Base-by-base conservation (phyloP, 2,329 filamentous ascomycete species). In the Lithohypha guttulata region DNA sequence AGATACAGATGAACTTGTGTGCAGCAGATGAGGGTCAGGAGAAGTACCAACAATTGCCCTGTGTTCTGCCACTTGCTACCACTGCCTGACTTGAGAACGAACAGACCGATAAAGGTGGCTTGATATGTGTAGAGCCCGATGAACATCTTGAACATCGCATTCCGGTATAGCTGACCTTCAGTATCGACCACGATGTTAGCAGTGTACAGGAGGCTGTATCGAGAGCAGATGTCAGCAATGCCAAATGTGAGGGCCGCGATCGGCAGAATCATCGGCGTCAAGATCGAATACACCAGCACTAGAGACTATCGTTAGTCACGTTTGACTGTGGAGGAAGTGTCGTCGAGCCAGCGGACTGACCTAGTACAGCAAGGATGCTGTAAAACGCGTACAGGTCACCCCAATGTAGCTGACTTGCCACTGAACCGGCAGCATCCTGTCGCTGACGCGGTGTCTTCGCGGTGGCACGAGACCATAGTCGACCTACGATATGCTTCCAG, bases 211-310 rank as follows among this genome's bases (percentile, higher is more conserved):
- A 39, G 37, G 18, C 14, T 18, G 22, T 39, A 39, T 32, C 26
- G 37, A 30, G 23, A 39, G 37, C 37, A 31, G n/a, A 39, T n/a
- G 29, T 31, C 14, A 6, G 21, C 18, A 13, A 32, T 15, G 11
- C 37, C 37, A 21, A 39, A 39, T 15, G 26, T 30, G 18, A 39
- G 21, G 18, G 15, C 15, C n/a, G 37, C 27, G 27, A 32, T 33
- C 11, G 26, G 26, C 13, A 39, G 21, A 22, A 39, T 39, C 25
- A 39, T 23, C 13, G 37, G 37, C 4, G 37, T 30, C 27, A 39
- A 21, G 15, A 39, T n/a, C n/a, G 37, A 15, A 21, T 39, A 39
- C 13, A 17, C 33, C 37, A 39, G 21, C 11, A 15, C 37, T 39
- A 21, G 22, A 22, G 17, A 14, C n/a, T 29, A 11, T 13, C 11